Conservation (phyloP, 1,284 basidiomycete species). For the Gymnopus androsaceus region DNA sequence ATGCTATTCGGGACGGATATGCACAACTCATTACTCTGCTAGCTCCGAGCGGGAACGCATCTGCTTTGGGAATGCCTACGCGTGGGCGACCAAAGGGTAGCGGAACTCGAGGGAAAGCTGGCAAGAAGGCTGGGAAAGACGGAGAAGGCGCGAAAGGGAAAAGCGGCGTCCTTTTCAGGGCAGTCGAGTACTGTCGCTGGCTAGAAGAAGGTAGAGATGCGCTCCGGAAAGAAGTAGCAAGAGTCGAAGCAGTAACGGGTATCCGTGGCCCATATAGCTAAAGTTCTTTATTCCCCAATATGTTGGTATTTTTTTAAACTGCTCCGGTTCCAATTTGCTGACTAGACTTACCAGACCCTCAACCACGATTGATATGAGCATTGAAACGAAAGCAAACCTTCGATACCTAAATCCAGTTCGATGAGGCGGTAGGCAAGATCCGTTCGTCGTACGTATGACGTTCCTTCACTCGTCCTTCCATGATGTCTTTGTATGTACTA, state of each 20-base stretch:
- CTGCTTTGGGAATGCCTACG: slow-evolving; percentile 71
- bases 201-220: slow-evolving; percentile 72
- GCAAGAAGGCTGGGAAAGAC: slow-evolving; percentile 17
- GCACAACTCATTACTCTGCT: slow-evolving; percentile 79
- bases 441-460: not conserved
- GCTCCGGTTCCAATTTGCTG: too few relatives aligned
- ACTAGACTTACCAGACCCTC: not conserved
- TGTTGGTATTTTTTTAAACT: too few relatives aligned
- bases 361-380: not conserved
- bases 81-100: slow-evolving; percentile 80
- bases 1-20: slow-evolving; percentile 88
- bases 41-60: slow-evolving; percentile 65
- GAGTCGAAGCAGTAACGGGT: slow-evolving; percentile 44
- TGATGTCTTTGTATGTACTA: not conserved
- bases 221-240: slow-evolving; percentile 59
- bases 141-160: slow-evolving; percentile 74
- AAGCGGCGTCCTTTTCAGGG: slow-evolving; percentile 78
- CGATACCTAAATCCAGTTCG: too few relatives aligned
- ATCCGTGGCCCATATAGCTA: not conserved
- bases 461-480: not conserved
- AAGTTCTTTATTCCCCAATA: too few relatives aligned
- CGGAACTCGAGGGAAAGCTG: slow-evolving; percentile 44
- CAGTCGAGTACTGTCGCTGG: slow-evolving; percentile 78
- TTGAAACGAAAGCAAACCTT: not conserved
- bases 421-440: too few relatives aligned